phyloP scores from a whole-genome alignment of 768 basidiomycete species.

The Suillus spraguei region DNA sequence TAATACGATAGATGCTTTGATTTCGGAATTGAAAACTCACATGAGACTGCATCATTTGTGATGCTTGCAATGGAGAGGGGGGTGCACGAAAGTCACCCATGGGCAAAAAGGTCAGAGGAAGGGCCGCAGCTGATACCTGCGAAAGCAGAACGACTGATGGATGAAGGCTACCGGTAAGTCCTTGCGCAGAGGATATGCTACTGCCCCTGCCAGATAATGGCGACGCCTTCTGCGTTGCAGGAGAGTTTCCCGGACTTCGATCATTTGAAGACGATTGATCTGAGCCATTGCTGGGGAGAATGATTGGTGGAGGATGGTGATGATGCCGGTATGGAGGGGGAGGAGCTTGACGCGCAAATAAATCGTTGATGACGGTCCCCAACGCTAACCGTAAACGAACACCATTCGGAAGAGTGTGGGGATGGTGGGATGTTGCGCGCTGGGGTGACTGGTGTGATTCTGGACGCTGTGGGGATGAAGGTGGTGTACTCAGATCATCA shows the following conservation, averaged over 20 bases:
- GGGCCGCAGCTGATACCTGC: constrained; percentile 28
- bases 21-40: neutral
- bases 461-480: constrained; percentile 49
- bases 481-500: constrained; percentile 54
- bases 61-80: constrained; percentile 3
- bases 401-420: constrained; percentile 76
- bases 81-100: constrained; percentile 6
- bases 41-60: neutral
- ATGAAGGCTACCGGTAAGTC: constrained; percentile 24
- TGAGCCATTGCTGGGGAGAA: constrained; percentile 29
- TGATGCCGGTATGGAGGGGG: constrained; percentile 37
- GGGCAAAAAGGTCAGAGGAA: constrained; percentile 15
- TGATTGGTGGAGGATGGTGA: constrained; percentile 38
- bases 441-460: constrained; percentile 15
- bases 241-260: constrained; percentile 26
- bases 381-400: constrained; percentile 78
- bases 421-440: constrained; percentile 42
- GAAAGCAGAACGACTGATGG: constrained; percentile 33
- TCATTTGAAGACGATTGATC: constrained; percentile 28
- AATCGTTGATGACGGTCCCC: constrained; percentile 77
- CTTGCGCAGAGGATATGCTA: constrained; percentile 20
- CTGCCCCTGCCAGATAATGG: constrained; percentile 24
- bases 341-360: constrained; percentile 74
- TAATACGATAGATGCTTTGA: constrained; percentile 10
- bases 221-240: constrained; percentile 23